Percentiles rank a stretch among this genome's conserved stretches.
Evolutionary conservation across 768 basidiomycete species (phyloP).

Genomic region (Podaxis sp.): DNA sequence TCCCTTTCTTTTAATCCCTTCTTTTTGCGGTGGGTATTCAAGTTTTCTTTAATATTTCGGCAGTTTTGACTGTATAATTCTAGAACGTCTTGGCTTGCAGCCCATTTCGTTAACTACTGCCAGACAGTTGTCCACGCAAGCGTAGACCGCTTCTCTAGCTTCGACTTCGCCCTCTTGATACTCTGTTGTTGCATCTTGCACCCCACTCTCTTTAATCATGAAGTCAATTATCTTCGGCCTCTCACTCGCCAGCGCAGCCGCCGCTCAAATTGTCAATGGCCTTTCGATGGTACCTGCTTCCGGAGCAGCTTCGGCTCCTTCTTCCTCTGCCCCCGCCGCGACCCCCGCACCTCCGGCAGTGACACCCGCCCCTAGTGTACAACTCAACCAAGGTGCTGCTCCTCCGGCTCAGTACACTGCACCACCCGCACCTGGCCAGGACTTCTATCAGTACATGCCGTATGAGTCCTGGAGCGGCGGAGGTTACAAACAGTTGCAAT

Average conservation of each 20-base stretch:
- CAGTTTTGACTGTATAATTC: constrained; percentile 33
- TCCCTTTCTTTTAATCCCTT: constrained; percentile 35
- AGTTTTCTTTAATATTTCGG: constrained; percentile 24
- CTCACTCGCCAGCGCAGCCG: constrained; percentile 54
- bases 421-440: constrained; percentile 28
- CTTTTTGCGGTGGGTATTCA: constrained; percentile 41
- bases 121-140: constrained; percentile 62
- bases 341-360: constrained; percentile 18
- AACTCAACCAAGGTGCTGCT: constrained; percentile 26
- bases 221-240: constrained; percentile 60
- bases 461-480: constrained; percentile 60
- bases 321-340: constrained; percentile 18
- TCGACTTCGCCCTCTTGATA: constrained; percentile 34
- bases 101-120: constrained; percentile 45
- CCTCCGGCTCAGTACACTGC: constrained; percentile 33
- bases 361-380: constrained; percentile 19
- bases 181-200: constrained; percentile 35
- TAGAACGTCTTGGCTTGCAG: constrained; percentile 42
- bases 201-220: constrained; percentile 57
- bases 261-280: constrained; percentile 56
- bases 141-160: constrained; percentile 66
- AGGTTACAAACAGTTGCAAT: constrained; percentile 64
- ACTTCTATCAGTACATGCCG: constrained; percentile 50
- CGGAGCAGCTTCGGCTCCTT: constrained; percentile 18
- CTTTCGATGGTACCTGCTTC: constrained; percentile 37